Percentiles rank a stretch among this genome's conserved stretches.
phyloP scores from a whole-genome alignment of 352 stramenopile genomes.

The Phytophthora cactorum region DNA sequence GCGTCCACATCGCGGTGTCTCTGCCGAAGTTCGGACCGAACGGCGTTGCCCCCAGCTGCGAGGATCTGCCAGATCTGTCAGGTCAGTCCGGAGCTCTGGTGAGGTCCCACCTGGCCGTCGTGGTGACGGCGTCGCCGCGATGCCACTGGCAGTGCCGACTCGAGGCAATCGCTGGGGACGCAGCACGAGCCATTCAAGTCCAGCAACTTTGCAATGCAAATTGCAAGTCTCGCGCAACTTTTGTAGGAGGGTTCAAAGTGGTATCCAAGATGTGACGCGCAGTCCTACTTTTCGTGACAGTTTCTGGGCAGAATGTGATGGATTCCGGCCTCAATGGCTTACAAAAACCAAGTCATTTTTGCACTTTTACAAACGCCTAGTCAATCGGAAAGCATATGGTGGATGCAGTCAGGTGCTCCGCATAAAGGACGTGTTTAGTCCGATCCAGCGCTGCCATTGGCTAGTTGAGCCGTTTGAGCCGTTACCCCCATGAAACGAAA shows the following conservation, averaged over 20 bases:
- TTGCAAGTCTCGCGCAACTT: constrained; percentile 18
- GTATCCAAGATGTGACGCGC: constrained; percentile 20
- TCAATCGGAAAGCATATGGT: constrained; percentile 9
- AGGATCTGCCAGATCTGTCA: constrained; percentile 20
- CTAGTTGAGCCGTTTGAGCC: not conserved
- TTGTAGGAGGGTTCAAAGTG: constrained; percentile 1
- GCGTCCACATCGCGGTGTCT: constrained; percentile 5
- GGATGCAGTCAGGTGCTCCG: constrained; percentile 1
- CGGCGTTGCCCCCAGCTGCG: constrained; percentile 13
- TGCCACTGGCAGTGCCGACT: not conserved
- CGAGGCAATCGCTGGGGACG: constrained; percentile 3
- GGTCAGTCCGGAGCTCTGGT: constrained; percentile 1
- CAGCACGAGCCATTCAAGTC: not conserved
- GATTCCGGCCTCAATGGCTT: constrained; percentile 23
- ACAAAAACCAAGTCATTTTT: constrained; percentile 1
- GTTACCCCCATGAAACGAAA: no score
- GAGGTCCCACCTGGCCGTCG: constrained; percentile 26
- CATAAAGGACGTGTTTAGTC: constrained; percentile 4
- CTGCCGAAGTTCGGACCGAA: constrained; percentile 2
- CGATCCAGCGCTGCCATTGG: not conserved
- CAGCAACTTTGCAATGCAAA: not conserved
- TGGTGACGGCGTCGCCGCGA: not conserved
- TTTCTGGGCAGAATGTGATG: constrained; percentile 36
- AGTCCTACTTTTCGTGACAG: constrained; percentile 30
- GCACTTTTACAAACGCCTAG: constrained; percentile 1